These are phyloP conservation scores for Silybum marianum DNA, from an alignment of 129 eudicot genomes.

Conservation along the genomic window DNA sequence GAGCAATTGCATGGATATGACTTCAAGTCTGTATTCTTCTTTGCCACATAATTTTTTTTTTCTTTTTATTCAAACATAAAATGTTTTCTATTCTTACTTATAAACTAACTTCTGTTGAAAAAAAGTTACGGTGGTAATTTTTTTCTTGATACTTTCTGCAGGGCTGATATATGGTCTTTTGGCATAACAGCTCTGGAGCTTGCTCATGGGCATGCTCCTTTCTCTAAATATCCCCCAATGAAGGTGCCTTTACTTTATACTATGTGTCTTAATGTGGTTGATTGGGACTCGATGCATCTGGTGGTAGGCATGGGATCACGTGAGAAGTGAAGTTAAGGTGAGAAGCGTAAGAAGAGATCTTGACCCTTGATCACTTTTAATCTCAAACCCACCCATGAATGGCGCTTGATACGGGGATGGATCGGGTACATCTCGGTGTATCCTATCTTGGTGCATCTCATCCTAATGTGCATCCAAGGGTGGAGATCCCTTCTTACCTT, in stretches of 20 bases:
- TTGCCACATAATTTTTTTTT: not conserved
- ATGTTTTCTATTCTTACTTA: not conserved
- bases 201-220: conserved; percentile 54
- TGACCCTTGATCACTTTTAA: too few relatives aligned
- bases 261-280: conserved; percentile 15
- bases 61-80: not conserved
- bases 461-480: too few relatives aligned
- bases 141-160: conserved; percentile 29
- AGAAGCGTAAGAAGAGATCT: too few relatives aligned
- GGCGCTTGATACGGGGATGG: too few relatives aligned
- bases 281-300: conserved; percentile 2
- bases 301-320: not conserved
- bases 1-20: conserved; percentile 94
- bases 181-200: conserved; percentile 52
- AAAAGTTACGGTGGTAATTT: conserved; percentile 3
- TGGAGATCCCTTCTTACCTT: too few relatives aligned
- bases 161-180: conserved; percentile 53
- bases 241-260: conserved; percentile 27
- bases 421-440: too few relatives aligned
- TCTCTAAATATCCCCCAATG: conserved; percentile 46
- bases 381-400: too few relatives aligned
- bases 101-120: not conserved
- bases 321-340: too few relatives aligned
- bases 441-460: too few relatives aligned
- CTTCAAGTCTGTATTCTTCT: conserved; percentile 67